Evolutionary conservation across 768 basidiomycete species (phyloP).

Genomic region (Mycena rebaudengoi): DNA sequence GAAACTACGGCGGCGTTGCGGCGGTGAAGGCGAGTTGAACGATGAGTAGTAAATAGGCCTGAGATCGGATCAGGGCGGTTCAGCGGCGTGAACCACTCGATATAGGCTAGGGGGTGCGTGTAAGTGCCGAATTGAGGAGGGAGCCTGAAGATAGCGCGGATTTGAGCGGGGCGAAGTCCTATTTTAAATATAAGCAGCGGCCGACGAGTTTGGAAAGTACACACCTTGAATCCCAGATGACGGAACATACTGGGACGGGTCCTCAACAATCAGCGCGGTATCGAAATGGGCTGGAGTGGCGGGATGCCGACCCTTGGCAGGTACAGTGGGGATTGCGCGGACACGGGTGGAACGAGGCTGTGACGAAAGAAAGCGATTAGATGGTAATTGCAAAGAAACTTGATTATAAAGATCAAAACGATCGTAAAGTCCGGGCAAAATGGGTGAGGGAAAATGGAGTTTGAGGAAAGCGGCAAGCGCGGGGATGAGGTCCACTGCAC

Average conservation of each 20-base stretch:
- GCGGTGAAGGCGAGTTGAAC: slow-evolving; percentile 10
- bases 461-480: slow-evolving; percentile 3
- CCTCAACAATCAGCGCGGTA: slow-evolving; percentile 11
- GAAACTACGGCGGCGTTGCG: slow-evolving; percentile 29
- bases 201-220: not conserved
- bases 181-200: not conserved
- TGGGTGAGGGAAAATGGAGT: not conserved
- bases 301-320: slow-evolving; percentile 4
- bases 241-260: not conserved
- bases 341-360: not conserved
- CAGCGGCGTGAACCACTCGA: no score
- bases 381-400: not conserved
- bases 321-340: not conserved
- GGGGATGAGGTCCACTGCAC: not conserved
- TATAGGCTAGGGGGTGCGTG: slow-evolving; percentile 27
- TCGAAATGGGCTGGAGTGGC: slow-evolving; percentile 9
- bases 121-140: slow-evolving; percentile 13
- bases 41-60: slow-evolving; percentile 19
- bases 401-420: slow-evolving; percentile 4
- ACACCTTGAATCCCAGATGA: not conserved
- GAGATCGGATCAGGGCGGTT: slow-evolving; percentile 11
- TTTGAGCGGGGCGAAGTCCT: slow-evolving; percentile 33
- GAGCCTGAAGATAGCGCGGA: slow-evolving; percentile 24
- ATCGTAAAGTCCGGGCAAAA: not conserved
- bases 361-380: not conserved